Base-by-base conservation (phyloP, 2,329 filamentous ascomycete genomes). In the Fusarium miscanthi region DNA sequence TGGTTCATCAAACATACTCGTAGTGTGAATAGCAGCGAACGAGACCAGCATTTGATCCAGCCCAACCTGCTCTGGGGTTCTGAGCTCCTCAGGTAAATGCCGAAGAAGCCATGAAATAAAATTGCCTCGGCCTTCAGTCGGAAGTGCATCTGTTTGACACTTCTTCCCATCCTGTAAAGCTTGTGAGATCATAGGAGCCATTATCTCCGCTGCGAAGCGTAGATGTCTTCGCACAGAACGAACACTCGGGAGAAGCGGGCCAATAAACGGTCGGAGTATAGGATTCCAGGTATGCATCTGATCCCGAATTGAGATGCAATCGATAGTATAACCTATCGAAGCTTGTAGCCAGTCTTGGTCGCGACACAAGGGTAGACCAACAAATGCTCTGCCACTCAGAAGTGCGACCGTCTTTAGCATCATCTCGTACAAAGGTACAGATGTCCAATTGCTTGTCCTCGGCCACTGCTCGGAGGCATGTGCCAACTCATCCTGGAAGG, bases 101-200 rank as follows among this genome's bases (percentile, higher is more conserved):
- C 51, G 23, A 6, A 54, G 37, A n/a, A 54, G 51, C 51, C 51
- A 54, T 1, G 27, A 33, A 13, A 54, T 33, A 19, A 54, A 54
- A 0, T 14, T 54, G 0, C 16, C 35, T 6, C 37, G 21, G 0
- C 1, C 8, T 23, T 41, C 13, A 5, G 23, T 8, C 1, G 21
- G 12, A 9, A 9, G 4, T 8, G 17, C 0, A 6, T 31, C 21
- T 31, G 5, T 3, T 2, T 4, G 3, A 2, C 1, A 10, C 12
- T n/a, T 4, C 5, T 6, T 12, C 12, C 0, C 10, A 48, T 40
- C 16, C 0, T 41, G 9, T 2, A 41, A 41, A 2, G 2, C 25
- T 5, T 54, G 27, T 0, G 23, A n/a, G 23, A 54, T 54, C 25
- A 54, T 5, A 23, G 37, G 25, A 2, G 37, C 25, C 51, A 54